These are phyloP conservation scores for Pterocarpus santalinus DNA, from an alignment of 306 rosid genomes.

Conservation along the genomic window DNA sequence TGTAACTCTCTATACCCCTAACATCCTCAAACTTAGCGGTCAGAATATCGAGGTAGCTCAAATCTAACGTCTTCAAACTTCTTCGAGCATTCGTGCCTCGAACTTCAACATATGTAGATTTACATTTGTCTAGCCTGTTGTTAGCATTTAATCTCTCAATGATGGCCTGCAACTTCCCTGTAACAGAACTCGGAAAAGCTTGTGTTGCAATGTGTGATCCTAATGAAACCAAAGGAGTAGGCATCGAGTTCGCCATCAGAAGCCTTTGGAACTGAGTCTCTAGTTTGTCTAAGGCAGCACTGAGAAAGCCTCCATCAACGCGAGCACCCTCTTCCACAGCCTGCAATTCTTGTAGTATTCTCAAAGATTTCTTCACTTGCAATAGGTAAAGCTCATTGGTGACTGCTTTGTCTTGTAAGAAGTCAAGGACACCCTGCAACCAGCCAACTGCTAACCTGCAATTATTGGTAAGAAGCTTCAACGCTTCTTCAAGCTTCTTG, in stretches of 20 bases:
- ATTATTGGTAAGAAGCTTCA: slow-evolving; percentile 74
- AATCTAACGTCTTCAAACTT: slow-evolving; percentile 69
- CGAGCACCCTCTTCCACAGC: slow-evolving; percentile 50
- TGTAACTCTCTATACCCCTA: slow-evolving; percentile 46
- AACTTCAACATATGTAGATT: slow-evolving; percentile 61
- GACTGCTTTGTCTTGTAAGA: slow-evolving; percentile 51
- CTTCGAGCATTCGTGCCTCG: slow-evolving; percentile 63
- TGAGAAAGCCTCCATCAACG: slow-evolving; percentile 76
- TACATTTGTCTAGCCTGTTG: slow-evolving; percentile 60
- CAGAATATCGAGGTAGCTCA: slow-evolving; percentile 70
- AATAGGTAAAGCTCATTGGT: slow-evolving; percentile 51
- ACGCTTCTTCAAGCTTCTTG: slow-evolving; percentile 75
- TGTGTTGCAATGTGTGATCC: slow-evolving; percentile 46
- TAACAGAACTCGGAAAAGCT: slow-evolving; percentile 50
- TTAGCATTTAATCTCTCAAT: slow-evolving; percentile 64
- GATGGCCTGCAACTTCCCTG: slow-evolving; percentile 62
- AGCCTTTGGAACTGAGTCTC: slow-evolving; percentile 70
- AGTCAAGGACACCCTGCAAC: slow-evolving; percentile 66
- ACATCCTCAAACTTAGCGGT: slow-evolving; percentile 50
- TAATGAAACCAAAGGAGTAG: slow-evolving; percentile 55
- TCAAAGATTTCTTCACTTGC: slow-evolving; percentile 62
- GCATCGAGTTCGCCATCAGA: slow-evolving; percentile 52
- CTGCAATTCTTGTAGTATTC: slow-evolving; percentile 62
- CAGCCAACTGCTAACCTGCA: slow-evolving; percentile 71
- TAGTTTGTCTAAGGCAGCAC: slow-evolving; percentile 70